Conservation (phyloP, 116 monocot species). For the Thalassia testudinum region DNA sequence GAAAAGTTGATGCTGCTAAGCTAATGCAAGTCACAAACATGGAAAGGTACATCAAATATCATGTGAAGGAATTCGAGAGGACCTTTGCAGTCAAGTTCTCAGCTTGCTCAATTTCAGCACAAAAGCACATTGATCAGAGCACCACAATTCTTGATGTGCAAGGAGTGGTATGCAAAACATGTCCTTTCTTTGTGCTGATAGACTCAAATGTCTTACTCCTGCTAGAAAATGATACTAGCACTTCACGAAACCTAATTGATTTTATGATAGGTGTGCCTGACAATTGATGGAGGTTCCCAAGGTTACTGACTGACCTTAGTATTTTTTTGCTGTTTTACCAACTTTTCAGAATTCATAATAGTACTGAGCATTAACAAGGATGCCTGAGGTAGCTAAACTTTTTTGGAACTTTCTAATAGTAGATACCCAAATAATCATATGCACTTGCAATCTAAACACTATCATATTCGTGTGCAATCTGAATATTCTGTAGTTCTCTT, state of each 20-base stretch:
- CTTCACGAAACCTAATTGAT: too few species aligned
- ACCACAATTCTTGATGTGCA: constrained; percentile 45
- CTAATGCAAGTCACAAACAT: constrained; percentile 28
- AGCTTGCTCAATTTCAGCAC: constrained; percentile 28
- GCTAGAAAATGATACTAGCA: too few species aligned
- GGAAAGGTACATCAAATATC: constrained; percentile 36
- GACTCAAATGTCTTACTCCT: background rate
- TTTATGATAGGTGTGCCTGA: too few species aligned
- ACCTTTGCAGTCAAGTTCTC: constrained; percentile 27
- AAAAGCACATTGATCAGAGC: constrained; percentile 36
- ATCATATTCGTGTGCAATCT: too few species aligned
- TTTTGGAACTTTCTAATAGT: background rate
- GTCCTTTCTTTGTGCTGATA: background rate
- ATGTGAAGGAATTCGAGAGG: constrained; percentile 40
- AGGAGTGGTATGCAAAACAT: constrained; percentile 24
- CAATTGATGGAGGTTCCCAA: background rate
- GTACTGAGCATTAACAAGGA: too few species aligned
- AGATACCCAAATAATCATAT: background rate
- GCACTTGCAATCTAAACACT: too few species aligned
- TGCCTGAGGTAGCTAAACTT: too few species aligned
- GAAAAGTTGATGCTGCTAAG: constrained; percentile 17
- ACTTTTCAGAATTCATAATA: too few species aligned
- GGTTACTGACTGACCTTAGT: too few species aligned
- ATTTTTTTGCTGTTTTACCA: too few species aligned
- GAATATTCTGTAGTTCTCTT: too few species aligned